Evolutionary conservation across 1,284 basidiomycete species (phyloP).

Genomic region (Tausonia pullulans): DNA sequence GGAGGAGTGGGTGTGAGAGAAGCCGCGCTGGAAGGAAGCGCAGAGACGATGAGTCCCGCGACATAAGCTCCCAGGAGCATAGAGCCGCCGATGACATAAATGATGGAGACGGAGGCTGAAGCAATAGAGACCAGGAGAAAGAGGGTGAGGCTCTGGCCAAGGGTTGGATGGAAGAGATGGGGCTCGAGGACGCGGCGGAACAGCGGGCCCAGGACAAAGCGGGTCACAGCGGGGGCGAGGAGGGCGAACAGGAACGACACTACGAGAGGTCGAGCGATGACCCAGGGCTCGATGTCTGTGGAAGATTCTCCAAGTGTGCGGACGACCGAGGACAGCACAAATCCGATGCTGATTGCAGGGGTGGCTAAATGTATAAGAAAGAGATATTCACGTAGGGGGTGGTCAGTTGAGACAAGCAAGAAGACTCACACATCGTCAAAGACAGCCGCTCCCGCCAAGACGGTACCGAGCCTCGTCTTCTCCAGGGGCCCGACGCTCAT

Average conservation of each 20-base stretch:
- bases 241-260: conserved; percentile 34
- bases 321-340: conserved; percentile 43
- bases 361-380: no score
- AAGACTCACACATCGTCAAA: conserved; percentile 41
- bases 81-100: conserved; percentile 30
- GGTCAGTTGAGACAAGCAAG: background rate
- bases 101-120: conserved; percentile 10
- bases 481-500: conserved; percentile 29
- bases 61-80: conserved; percentile 39
- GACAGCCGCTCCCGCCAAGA: conserved; percentile 44
- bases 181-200: conserved; percentile 17
- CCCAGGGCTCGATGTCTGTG: conserved; percentile 25
- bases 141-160: conserved; percentile 15
- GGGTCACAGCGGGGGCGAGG: conserved; percentile 26
- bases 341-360: conserved; percentile 25
- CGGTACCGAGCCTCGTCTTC: conserved; percentile 41
- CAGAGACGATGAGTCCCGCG: conserved; percentile 32
- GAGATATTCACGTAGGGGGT: no score
- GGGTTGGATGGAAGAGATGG: background rate
- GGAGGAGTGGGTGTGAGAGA: no score
- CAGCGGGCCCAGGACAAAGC: conserved; percentile 26
- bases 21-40: background rate
- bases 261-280: conserved; percentile 37
- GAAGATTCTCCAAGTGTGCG: conserved; percentile 29
- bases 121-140: conserved; percentile 27